A percentile compares a stretch with the other conserved stretches of the same genome.
These are phyloP conservation scores for Pleurotus sapidus DNA, from an alignment of 768 basidiomycete species.

Conservation along the genomic window DNA sequence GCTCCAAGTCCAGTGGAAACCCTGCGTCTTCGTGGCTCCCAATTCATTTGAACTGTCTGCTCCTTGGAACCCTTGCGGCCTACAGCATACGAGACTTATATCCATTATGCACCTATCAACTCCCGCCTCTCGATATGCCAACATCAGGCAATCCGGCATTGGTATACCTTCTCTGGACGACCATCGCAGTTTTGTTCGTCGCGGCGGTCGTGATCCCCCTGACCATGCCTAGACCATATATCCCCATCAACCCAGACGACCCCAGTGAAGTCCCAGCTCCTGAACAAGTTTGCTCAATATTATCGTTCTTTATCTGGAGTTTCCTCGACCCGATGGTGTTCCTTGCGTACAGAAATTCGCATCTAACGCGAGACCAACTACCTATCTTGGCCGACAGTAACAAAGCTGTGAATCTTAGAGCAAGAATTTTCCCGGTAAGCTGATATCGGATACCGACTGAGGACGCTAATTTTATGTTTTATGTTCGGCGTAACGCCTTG, in stretches of 20 bases:
- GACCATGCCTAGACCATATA: constrained; percentile 47
- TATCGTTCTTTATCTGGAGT: constrained; percentile 41
- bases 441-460: background rate
- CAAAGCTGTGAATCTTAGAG: constrained; percentile 22
- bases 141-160: constrained; percentile 17
- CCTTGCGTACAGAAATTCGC: constrained; percentile 41
- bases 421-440: constrained; percentile 21
- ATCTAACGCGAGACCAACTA: constrained; percentile 49
- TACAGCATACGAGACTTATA: constrained; percentile 56
- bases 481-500: constrained; percentile 2
- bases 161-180: constrained; percentile 47
- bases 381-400: constrained; percentile 70
- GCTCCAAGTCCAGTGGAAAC: constrained; percentile 7
- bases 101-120: constrained; percentile 50
- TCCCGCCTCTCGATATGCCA: constrained; percentile 38
- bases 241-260: constrained; percentile 49
- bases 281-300: constrained; percentile 49
- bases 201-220: constrained; percentile 49
- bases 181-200: constrained; percentile 38
- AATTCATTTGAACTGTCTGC: constrained; percentile 22
- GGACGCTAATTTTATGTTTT: background rate
- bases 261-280: constrained; percentile 34
- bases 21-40: background rate
- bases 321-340: constrained; percentile 56
- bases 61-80: constrained; percentile 32